Conservation (phyloP, 495 filamentous ascomycete species). For the Xylaria scruposa region DNA sequence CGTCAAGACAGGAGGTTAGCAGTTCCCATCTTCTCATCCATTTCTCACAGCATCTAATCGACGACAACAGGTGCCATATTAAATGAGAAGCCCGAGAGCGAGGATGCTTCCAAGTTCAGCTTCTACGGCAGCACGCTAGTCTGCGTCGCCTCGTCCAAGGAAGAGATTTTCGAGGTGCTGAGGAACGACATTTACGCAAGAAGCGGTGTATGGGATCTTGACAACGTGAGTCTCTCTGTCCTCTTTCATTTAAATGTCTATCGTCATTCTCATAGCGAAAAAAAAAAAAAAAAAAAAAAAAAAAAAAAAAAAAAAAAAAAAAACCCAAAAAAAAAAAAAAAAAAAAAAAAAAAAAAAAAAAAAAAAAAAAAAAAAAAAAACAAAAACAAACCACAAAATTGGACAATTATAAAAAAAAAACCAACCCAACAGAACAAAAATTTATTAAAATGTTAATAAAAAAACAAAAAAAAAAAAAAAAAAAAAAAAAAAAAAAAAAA, state of each 20-base stretch:
- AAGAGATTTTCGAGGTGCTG: conserved; percentile 70
- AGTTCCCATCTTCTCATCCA: neutral
- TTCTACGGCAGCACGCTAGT: conserved; percentile 77
- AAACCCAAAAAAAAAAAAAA: too few species aligned
- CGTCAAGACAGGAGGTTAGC: conserved; percentile 63
- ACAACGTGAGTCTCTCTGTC: conserved; percentile 60
- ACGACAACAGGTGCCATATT: conserved; percentile 68
- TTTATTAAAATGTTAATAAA: too few species aligned
- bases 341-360: too few species aligned
- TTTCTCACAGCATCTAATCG: neutral
- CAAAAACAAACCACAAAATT: too few species aligned
- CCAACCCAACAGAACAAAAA: too few species aligned
- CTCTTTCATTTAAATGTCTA: conserved; percentile 8
- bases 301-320: too few species aligned
- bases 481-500: conserved; percentile 7
- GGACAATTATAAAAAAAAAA: too few species aligned
- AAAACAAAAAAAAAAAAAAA: conserved; percentile 5
- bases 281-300: too few species aligned
- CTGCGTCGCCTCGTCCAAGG: conserved; percentile 65
- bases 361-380: too few species aligned
- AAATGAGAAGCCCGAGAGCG: conserved; percentile 67
- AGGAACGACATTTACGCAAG: conserved; percentile 74
- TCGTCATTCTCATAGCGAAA: neutral
- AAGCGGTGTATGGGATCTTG: conserved; percentile 82
- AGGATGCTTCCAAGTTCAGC: conserved; percentile 61